phyloP scores from a whole-genome alignment of 202 grass and related monocot genomes.

The Eragrostis tef region DNA sequence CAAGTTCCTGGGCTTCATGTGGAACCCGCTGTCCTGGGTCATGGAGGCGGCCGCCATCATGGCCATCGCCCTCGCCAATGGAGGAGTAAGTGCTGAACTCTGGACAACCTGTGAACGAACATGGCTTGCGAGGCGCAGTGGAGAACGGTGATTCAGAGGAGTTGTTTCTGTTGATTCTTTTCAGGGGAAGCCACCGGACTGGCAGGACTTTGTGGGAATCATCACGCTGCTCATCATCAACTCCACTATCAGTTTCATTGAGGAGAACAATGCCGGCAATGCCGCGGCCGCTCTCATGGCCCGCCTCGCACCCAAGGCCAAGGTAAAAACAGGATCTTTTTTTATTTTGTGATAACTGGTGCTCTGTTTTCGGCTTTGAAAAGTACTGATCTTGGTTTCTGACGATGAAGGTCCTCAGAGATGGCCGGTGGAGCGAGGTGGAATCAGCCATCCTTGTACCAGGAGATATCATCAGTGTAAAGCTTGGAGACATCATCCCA shows the following conservation, averaged over 20 bases:
- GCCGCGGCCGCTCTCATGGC: conserved; percentile 85
- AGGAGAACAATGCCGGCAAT: conserved; percentile 89
- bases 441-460: conserved; percentile 76
- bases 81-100: too few species aligned
- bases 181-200: conserved; percentile 70
- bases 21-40: conserved; percentile 94
- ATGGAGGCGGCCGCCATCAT: conserved; percentile 80
- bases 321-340: too few species aligned
- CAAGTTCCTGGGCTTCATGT: conserved; percentile 92
- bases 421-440: conserved; percentile 73
- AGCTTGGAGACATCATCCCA: conserved; percentile 91
- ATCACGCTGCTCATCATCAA: conserved; percentile 77
- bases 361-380: too few species aligned
- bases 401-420: conserved; percentile 70
- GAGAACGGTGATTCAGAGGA: too few species aligned
- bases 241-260: conserved; percentile 84
- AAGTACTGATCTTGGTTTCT: too few species aligned
- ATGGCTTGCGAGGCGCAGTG: too few species aligned
- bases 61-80: conserved; percentile 61
- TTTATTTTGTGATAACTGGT: too few species aligned
- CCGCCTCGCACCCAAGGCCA: conserved; percentile 78
- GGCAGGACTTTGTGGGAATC: conserved; percentile 91
- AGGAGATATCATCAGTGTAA: conserved; percentile 81
- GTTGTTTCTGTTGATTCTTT: too few species aligned
- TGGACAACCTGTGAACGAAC: too few species aligned